Evolutionary conservation across 345 rosid species (phyloP).

Genomic region (Aethionema arabicum): DNA sequence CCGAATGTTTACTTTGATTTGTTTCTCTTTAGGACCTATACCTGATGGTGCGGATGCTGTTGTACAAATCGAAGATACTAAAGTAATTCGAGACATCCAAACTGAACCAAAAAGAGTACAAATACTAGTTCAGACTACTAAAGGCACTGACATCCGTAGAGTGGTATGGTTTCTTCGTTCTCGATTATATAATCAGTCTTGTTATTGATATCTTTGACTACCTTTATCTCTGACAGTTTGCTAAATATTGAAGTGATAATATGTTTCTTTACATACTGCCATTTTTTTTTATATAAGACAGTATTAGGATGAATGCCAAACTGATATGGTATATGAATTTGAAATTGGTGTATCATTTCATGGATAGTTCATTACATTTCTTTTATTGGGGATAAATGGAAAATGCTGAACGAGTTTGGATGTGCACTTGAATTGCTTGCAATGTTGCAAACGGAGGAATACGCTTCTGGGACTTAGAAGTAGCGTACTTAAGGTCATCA

Average conservation of each 20-base stretch:
- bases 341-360: neutral
- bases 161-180: conserved; percentile 60
- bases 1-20: neutral
- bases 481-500: conserved; percentile 1
- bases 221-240: conserved; percentile 7
- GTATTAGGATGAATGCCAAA: conserved; percentile 11
- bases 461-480: neutral
- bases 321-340: neutral
- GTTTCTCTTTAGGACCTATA: conserved; percentile 62
- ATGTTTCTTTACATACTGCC: neutral
- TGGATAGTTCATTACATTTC: conserved; percentile 6
- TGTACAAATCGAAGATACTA: conserved; percentile 93
- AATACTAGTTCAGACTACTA: conserved; percentile 60
- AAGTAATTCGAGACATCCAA: conserved; percentile 41
- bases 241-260: neutral
- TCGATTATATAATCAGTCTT: neutral
- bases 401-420: conserved; percentile 1
- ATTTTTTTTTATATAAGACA: conserved; percentile 12
- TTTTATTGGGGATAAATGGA: neutral
- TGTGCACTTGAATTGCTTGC: conserved; percentile 8
- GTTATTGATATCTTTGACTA: conserved; percentile 10
- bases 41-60: conserved; percentile 99
- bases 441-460: neutral
- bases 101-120: conserved; percentile 51
- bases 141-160: conserved; percentile 84